Conservation (phyloP, 2,329 filamentous ascomycete genomes). For the Sarocladiaceae sp. region DNA sequence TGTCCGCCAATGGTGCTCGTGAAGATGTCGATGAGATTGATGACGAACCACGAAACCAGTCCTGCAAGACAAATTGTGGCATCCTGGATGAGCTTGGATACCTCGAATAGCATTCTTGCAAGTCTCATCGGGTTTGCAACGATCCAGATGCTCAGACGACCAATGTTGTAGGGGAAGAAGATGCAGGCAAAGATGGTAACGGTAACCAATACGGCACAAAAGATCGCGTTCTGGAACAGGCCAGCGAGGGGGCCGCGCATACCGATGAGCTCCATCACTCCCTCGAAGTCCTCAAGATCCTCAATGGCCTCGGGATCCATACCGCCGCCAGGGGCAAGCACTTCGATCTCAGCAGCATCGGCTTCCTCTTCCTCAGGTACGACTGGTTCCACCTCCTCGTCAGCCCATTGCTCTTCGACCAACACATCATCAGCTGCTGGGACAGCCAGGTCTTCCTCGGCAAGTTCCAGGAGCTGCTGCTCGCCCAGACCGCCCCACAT, state of each 20-base stretch:
- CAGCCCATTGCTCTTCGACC: constrained; percentile 34
- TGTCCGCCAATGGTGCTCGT: constrained; percentile 29
- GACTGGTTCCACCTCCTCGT: constrained; percentile 36
- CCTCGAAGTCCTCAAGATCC: constrained; percentile 91
- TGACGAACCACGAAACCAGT: constrained; percentile 38
- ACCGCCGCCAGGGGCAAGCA: constrained; percentile 50
- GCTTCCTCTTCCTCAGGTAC: constrained; percentile 23
- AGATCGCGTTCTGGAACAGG: constrained; percentile 90
- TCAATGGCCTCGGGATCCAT: constrained; percentile 74
- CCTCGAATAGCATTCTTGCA: constrained; percentile 64
- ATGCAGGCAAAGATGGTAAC: constrained; percentile 82
- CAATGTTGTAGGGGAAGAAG: constrained; percentile 88
- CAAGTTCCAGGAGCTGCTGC: background rate
- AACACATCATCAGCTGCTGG: constrained; percentile 28
- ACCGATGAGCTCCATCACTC: constrained; percentile 90
- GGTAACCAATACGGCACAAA: constrained; percentile 85
- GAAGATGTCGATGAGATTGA: constrained; percentile 35
- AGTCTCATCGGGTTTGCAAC: constrained; percentile 76
- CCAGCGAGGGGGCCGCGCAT: constrained; percentile 91
- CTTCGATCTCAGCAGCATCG: constrained; percentile 38
- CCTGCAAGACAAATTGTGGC: constrained; percentile 62
- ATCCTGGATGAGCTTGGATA: constrained; percentile 79
- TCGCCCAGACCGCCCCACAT: constrained; percentile 52
- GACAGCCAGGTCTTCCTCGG: constrained; percentile 11
- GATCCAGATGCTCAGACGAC: constrained; percentile 76